Base-by-base conservation (phyloP, 768 basidiomycete genomes). In the Hypsizygus marmoreus region DNA sequence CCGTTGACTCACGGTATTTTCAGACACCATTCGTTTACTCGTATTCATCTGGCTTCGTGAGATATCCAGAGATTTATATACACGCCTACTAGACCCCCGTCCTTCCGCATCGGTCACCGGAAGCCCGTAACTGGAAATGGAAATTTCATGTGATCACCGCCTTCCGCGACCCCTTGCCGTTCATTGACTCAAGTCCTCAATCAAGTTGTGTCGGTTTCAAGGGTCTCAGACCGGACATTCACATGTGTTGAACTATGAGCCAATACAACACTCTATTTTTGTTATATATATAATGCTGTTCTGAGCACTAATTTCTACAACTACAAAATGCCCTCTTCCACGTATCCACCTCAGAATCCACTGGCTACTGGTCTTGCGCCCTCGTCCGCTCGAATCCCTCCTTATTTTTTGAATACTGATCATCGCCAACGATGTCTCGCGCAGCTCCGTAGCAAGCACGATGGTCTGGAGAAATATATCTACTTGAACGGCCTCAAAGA, bases 381-480 rank as follows among this genome's bases (percentile, higher is more conserved):
- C 47, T 34, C 35, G 5, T 22, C 45, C 17, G 39, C 64, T 25
- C 60, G 67, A 13, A 62, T 74, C 23, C 81, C 82, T 20, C 80
- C 81, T 12, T 70, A 73, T 51, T 66, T 83, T 45, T 57, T 65
- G 39, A 60, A 60, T 41, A 76, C 76, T 24, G 73, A 79, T 60
- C 82, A 84, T 53, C 71, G 69, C 25, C 74, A 76, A 46, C 72
- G 82, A 50, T 80, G 78, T 59, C 73, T 84, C 2, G 64, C 60
- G 3, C 82, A 84, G 60, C 66, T 84, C 14, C 77, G 81, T 45
- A 75, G 78, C 56, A 85, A 84, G 63, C 46, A 65, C 1, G 65
- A 68, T 43, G 67, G 74, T 17, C 72, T 88, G 39, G 82, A 88
- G 47, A 81, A 86, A 60, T 85, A 89, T 65, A 82, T 86, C 50